phyloP scores from a whole-genome alignment of 176 grass and related monocot genomes.

The Juncus effusus region DNA sequence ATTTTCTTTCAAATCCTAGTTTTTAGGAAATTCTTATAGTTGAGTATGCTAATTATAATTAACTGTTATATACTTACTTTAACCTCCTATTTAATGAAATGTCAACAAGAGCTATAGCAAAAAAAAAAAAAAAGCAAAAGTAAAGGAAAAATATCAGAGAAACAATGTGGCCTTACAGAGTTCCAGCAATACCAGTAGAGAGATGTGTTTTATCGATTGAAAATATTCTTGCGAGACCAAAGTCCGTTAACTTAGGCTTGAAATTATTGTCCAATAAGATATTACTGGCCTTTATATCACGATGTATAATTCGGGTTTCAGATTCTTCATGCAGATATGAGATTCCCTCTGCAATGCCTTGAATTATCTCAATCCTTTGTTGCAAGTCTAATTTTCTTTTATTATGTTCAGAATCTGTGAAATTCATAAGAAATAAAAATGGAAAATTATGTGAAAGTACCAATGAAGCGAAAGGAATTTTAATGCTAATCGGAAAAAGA shows the following conservation, averaged over 20 bases:
- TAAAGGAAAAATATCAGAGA: too few relatives aligned
- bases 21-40: too few relatives aligned
- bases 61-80: too few relatives aligned
- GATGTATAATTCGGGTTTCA: slow-evolving; percentile 71
- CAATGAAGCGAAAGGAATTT: too few relatives aligned
- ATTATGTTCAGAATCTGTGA: background rate
- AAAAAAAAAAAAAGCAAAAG: too few relatives aligned
- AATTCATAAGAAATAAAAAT: background rate
- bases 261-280: slow-evolving; percentile 82
- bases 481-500: too few relatives aligned
- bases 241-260: slow-evolving; percentile 81
- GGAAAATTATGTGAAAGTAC: too few relatives aligned
- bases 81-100: too few relatives aligned
- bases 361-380: slow-evolving; percentile 55
- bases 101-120: too few relatives aligned
- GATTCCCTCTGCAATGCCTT: slow-evolving; percentile 74
- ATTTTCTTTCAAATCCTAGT: too few relatives aligned
- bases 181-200: slow-evolving; percentile 76
- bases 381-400: slow-evolving; percentile 53
- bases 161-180: slow-evolving; percentile 41
- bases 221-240: slow-evolving; percentile 75
- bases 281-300: slow-evolving; percentile 91
- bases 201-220: slow-evolving; percentile 65
- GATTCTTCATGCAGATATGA: slow-evolving; percentile 82
- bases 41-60: too few relatives aligned